Evolutionary conservation across 129 eudicot species (phyloP).

Genomic region (Flaveria brownii): DNA sequence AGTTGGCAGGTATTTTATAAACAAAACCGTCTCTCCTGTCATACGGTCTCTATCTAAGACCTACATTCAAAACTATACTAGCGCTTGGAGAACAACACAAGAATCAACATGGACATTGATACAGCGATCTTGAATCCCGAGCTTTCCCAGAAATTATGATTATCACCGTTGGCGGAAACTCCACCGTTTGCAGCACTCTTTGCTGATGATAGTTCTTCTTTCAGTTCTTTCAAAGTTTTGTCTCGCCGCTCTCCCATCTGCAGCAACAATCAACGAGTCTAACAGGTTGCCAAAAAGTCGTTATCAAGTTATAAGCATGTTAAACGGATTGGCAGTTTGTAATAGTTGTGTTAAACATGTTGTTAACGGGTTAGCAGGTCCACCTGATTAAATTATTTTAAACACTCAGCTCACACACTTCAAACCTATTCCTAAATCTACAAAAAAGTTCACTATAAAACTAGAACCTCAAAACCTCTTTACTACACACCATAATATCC

Average conservation of each 20-base stretch:
- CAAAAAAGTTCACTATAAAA: too few relatives aligned
- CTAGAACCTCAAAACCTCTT: too few relatives aligned
- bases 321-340: not conserved
- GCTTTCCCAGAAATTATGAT: conserved; percentile 75
- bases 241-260: conserved; percentile 94
- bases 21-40: conserved; percentile 9
- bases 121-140: conserved; percentile 70
- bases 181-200: conserved; percentile 40
- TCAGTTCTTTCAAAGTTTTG: conserved; percentile 70
- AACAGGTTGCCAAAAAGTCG: not conserved
- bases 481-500: too few relatives aligned
- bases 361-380: not conserved
- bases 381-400: too few relatives aligned
- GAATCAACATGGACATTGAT: conserved; percentile 88
- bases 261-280: not conserved
- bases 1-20: not conserved
- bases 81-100: conserved; percentile 67
- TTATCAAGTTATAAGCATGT: not conserved
- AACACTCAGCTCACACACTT: too few relatives aligned
- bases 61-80: conserved; percentile 17
- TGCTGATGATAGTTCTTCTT: conserved; percentile 62
- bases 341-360: too few relatives aligned
- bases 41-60: conserved; percentile 15
- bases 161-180: conserved; percentile 33
- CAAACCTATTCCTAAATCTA: too few relatives aligned